phyloP scores from a whole-genome alignment of 164 flowering plant species.

The Chimonanthus praecox region DNA sequence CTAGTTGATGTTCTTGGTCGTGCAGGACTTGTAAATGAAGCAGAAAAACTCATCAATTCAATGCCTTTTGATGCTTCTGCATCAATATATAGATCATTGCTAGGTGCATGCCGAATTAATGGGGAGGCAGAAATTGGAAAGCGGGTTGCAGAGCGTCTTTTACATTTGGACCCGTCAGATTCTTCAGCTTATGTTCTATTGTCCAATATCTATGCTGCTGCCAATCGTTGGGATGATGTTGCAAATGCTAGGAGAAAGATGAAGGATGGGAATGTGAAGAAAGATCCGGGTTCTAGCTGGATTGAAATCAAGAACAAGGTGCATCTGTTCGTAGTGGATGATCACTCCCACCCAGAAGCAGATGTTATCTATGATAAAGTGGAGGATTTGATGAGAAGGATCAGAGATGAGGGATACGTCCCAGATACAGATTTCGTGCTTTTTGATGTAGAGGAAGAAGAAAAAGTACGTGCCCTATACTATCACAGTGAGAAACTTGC shows the following conservation, averaged over 20 bases:
- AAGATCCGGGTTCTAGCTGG: conserved; percentile 76
- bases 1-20: conserved; percentile 70
- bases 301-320: conserved; percentile 51
- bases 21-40: conserved; percentile 49
- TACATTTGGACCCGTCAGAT: conserved; percentile 47
- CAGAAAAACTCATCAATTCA: conserved; percentile 34
- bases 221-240: conserved; percentile 45
- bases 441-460: conserved; percentile 45
- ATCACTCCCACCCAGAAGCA: conserved; percentile 42
- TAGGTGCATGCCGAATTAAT: conserved; percentile 57
- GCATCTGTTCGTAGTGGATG: conserved; percentile 52
- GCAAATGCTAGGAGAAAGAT: conserved; percentile 41
- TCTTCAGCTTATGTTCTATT: conserved; percentile 54
- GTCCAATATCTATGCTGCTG: conserved; percentile 56
- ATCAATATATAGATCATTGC: conserved; percentile 47
- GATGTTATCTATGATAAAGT: conserved; percentile 35
- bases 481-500: conserved; percentile 56
- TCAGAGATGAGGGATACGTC: conserved; percentile 38
- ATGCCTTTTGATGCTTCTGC: conserved; percentile 50
- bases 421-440: conserved; percentile 39
- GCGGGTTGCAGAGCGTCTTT: conserved; percentile 34
- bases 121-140: conserved; percentile 37
- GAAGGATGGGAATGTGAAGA: conserved; percentile 42
- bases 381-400: conserved; percentile 32
- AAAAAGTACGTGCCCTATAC: conserved; percentile 39